Conservation (phyloP, 495 filamentous ascomycete genomes). For the Haplographium delicatum region DNA sequence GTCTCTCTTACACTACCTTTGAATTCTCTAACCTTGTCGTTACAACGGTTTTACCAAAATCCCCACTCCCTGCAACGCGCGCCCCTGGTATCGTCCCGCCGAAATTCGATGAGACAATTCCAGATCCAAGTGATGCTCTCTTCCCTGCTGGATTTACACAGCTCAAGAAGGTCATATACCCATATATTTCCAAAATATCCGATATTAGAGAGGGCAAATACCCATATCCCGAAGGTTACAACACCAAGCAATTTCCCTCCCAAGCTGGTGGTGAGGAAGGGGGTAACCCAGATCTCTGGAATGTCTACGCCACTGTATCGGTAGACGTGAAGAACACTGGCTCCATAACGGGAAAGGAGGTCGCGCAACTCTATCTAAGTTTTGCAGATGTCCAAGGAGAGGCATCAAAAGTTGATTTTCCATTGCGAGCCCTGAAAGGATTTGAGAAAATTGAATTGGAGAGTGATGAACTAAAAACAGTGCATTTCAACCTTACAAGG, state of each 20-base stretch:
- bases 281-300: constrained; percentile 81
- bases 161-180: constrained; percentile 81
- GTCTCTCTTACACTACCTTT: constrained; percentile 78
- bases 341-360: constrained; percentile 55
- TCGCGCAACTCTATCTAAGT: constrained; percentile 78
- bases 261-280: constrained; percentile 74
- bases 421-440: constrained; percentile 65
- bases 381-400: constrained; percentile 52
- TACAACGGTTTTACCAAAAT: constrained; percentile 47
- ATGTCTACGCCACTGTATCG: constrained; percentile 54
- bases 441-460: constrained; percentile 71
- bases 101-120: constrained; percentile 55
- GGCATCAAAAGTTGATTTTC: constrained; percentile 57
- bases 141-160: constrained; percentile 63
- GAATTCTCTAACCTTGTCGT: constrained; percentile 57
- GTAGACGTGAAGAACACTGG: constrained; percentile 73
- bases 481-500: constrained; percentile 69
- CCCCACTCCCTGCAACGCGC: constrained; percentile 54
- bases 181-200: constrained; percentile 61
- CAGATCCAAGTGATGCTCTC: constrained; percentile 51
- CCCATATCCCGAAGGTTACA: constrained; percentile 70
- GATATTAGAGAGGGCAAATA: constrained; percentile 52
- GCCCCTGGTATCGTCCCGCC: constrained; percentile 52
- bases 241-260: constrained; percentile 47
- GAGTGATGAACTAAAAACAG: constrained; percentile 48